Base-by-base conservation (phyloP, 306 rosid genomes). In the Prosopis cineraria region DNA sequence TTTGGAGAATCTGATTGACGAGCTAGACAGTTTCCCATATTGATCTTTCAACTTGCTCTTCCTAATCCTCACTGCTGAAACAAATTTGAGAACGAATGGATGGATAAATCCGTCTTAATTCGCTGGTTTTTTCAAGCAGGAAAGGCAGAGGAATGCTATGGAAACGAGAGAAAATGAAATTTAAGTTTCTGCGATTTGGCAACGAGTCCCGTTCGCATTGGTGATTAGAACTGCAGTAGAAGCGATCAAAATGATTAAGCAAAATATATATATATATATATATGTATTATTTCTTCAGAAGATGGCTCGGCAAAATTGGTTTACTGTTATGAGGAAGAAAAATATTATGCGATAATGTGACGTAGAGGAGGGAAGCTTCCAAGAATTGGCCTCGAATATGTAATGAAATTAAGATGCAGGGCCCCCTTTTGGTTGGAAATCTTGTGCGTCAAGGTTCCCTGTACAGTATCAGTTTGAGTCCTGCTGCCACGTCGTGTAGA, bases 21-120 rank as follows among this genome's bases (percentile, higher is more conserved):
- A 73, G 78, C 70, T 72, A 17, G 73, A 56, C 89, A 85, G 68
- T 72, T 85, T 3, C 89, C 89, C 89, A 85, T 82, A 24, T 24
- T 39, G 44, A 30, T 34, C 68, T 74, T 74, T 69, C 70, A 20
- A 64, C 6, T 63, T 33, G 43, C 70, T 20, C 47, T 65, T 20
- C 70, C 43, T 59, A 70, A 36, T 39, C 31, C 34, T 47, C n/a
- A 31, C n/a, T 39, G 76, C 69, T 77, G 2, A 37, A 12, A 29
- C 48, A 25, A 44, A 68, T 29, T 39, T 25, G 24, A 20, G 0
- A 44, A 17, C 5, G 25, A 5, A 24, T 3, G 7, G 22, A n/a
- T 16, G 8, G 25, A 52, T 52, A 20, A 8, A 20, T 8, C 12
- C 29, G 11, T 12, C n/a, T 52, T 52, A 20, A 13, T 16, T 62